A percentile compares a stretch with the other conserved stretches of the same genome.
Conservation (phyloP, 1,284 basidiomycete genomes). For the Moniliophthora roreri region DNA sequence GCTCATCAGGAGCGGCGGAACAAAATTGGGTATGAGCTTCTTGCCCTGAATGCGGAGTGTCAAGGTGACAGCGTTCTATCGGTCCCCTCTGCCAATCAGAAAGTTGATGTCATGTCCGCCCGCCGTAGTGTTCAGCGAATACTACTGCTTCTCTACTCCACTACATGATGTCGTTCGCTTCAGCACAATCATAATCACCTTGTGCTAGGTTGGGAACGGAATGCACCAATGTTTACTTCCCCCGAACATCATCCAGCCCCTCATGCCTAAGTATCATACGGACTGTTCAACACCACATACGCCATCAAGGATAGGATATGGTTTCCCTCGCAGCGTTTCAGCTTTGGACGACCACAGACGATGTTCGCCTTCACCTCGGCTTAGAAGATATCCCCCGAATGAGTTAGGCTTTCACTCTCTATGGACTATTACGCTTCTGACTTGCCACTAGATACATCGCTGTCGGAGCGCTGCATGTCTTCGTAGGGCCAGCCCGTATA, state of each 20-base stretch:
- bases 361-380: no score
- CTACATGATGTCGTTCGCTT: no score
- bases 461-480: conserved; percentile 44
- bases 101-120: neutral
- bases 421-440: neutral
- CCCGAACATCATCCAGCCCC: no score
- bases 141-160: neutral
- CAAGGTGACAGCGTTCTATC: neutral
- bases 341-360: no score
- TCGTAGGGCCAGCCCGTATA: conserved; percentile 31
- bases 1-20: no score
- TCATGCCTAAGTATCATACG: no score
- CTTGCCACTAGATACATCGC: conserved; percentile 40
- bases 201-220: no score
- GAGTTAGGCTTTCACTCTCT: neutral
- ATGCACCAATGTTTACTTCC: no score
- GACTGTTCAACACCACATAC: no score
- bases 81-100: neutral
- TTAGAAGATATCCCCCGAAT: neutral
- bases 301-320: no score
- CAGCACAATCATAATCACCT: no score
- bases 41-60: neutral
- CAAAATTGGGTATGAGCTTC: neutral
- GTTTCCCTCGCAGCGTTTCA: no score
- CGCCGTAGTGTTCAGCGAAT: neutral